Conservation (phyloP, 495 filamentous ascomycete species). For the Mycothermus thermophilus region DNA sequence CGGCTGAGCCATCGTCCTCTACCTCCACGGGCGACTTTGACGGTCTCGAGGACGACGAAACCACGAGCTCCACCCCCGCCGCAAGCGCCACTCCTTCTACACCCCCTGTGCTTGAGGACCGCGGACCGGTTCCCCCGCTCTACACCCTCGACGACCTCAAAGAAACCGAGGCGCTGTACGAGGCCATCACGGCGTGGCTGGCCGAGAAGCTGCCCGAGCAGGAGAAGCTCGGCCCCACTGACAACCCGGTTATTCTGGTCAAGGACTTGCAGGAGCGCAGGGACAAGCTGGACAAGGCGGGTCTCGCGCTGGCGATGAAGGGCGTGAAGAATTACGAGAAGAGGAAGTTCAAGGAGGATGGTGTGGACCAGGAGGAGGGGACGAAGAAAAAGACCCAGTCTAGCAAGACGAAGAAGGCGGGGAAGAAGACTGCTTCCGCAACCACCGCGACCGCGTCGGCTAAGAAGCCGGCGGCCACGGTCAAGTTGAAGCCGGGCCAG, state of each 20-base stretch:
- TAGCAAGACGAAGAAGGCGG: constrained; percentile 31
- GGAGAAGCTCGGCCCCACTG: constrained; percentile 49
- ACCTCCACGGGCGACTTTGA: constrained; percentile 36
- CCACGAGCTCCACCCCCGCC: constrained; percentile 21
- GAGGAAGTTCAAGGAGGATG: no score
- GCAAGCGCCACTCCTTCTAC: constrained; percentile 25
- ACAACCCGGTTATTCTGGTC: constrained; percentile 55
- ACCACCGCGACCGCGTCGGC: constrained; percentile 18
- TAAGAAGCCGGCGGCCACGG: constrained; percentile 25
- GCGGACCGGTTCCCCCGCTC: constrained; percentile 35
- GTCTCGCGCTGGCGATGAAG: constrained; percentile 58
- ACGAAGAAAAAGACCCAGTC: no score
- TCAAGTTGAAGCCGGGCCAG: constrained; percentile 27
- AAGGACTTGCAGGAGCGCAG: constrained; percentile 50
- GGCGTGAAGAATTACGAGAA: constrained; percentile 47
- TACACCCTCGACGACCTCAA: constrained; percentile 52
- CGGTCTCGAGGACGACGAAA: constrained; percentile 46
- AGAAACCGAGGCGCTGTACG: constrained; percentile 34
- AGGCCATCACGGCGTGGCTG: constrained; percentile 47
- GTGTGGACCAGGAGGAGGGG: constrained; percentile 23
- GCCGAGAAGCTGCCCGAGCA: constrained; percentile 51
- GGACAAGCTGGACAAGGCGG: constrained; percentile 47
- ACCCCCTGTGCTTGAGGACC: constrained; percentile 25
- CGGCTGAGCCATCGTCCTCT: constrained; percentile 26
- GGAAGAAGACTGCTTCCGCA: constrained; percentile 26